Conservation (phyloP, 2,329 filamentous ascomycete genomes). For the Phialophora verrucosa region DNA sequence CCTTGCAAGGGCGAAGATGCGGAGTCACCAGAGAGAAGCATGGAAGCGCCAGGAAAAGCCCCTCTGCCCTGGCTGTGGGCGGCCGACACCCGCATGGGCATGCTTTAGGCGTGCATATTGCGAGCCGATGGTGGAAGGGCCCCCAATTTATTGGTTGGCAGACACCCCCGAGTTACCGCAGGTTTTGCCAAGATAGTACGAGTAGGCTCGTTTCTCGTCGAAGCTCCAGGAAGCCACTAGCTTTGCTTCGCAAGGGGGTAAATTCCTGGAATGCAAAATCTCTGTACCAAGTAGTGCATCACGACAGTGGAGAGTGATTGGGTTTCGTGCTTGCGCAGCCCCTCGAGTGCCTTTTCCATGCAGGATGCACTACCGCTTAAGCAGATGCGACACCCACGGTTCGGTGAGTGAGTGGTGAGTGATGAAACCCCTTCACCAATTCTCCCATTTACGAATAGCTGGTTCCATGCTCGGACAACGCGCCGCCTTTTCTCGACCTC, state of each 20-base stretch:
- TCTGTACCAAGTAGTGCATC: neutral
- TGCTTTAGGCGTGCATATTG: neutral
- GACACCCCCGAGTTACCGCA: neutral
- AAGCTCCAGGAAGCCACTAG: neutral
- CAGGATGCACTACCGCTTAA: neutral
- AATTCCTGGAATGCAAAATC: neutral
- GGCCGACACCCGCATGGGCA: neutral
- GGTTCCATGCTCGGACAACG: neutral
- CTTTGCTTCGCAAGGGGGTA: neutral
- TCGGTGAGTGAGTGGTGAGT: neutral
- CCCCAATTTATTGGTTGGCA: neutral
- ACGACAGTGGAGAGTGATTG: no score
- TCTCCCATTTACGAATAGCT: neutral
- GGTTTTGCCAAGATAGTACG: neutral
- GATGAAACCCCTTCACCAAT: neutral
- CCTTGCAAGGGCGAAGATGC: neutral
- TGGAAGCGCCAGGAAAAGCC: neutral
- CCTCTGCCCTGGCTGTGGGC: neutral
- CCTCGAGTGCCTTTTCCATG: neutral
- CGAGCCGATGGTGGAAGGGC: neutral
- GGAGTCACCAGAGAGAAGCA: neutral
- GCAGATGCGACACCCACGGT: neutral
- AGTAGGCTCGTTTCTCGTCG: neutral
- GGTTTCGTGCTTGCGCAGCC: neutral
- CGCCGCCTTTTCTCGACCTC: no score